These are phyloP conservation scores for Isatis tinctoria DNA, from an alignment of 345 rosid species.

Conservation along the genomic window DNA sequence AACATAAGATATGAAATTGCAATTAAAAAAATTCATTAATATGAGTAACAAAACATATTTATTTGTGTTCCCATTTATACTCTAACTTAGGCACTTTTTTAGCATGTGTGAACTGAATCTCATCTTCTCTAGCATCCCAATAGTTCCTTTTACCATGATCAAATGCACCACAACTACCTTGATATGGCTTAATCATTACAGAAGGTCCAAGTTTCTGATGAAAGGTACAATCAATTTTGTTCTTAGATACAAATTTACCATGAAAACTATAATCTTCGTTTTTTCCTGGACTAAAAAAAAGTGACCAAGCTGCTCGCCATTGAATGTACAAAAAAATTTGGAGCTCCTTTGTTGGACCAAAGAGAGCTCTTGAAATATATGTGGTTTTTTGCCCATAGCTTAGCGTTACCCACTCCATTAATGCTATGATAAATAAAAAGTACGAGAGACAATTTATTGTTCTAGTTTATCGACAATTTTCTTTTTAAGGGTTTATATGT, in stretches of 20 bases:
- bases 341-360: background rate
- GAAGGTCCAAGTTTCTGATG: too few species aligned
- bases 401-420: background rate
- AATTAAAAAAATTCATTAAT: too few species aligned
- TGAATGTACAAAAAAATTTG: background rate
- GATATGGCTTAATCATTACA: too few species aligned
- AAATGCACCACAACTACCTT: too few species aligned
- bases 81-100: background rate
- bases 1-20: too few species aligned
- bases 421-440: background rate
- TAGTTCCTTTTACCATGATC: background rate
- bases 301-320: background rate
- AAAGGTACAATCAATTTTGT: background rate
- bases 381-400: background rate
- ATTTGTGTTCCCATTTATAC: background rate
- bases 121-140: background rate
- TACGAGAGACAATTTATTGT: background rate
- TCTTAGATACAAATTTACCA: background rate
- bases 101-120: background rate
- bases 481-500: background rate
- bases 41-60: background rate
- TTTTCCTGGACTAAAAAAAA: background rate
- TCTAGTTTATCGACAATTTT: background rate
- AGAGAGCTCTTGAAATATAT: background rate
- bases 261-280: background rate